phyloP scores from a whole-genome alignment of 2,329 filamentous ascomycete species.

The Ceratocystis diversiconidia region DNA sequence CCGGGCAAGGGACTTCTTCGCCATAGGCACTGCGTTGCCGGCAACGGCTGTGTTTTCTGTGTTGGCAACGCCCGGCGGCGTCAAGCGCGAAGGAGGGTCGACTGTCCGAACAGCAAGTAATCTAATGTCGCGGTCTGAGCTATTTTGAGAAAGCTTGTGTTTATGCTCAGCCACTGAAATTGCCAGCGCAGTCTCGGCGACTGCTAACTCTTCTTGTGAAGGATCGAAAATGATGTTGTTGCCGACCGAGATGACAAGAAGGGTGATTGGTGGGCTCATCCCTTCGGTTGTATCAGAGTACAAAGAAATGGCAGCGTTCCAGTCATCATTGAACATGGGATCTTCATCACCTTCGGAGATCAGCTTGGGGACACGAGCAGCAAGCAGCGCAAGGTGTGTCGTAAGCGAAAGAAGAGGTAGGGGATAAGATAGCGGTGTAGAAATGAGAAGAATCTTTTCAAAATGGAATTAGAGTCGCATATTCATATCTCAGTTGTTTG shows the following conservation, averaged over 20 bases:
- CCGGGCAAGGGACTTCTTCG: conserved; percentile 30
- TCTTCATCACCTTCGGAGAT: conserved; percentile 90
- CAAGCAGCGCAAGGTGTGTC: conserved; percentile 81
- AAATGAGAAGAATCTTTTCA: conserved; percentile 71
- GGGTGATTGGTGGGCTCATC: conserved; percentile 65
- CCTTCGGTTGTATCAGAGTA: conserved; percentile 40
- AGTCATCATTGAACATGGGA: conserved; percentile 95
- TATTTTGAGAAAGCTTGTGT: conserved; percentile 21
- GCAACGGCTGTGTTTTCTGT: conserved; percentile 43
- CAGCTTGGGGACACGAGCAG: conserved; percentile 68
- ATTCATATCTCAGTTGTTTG: neutral
- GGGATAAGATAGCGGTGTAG: conserved; percentile 83
- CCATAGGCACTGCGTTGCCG: conserved; percentile 24
- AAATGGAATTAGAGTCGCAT: conserved; percentile 16
- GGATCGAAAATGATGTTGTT: conserved; percentile 91
- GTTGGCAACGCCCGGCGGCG: conserved; percentile 55
- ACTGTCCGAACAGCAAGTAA: conserved; percentile 58
- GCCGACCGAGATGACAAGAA: conserved; percentile 76
- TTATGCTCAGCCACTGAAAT: conserved; percentile 54
- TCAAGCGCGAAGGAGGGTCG: conserved; percentile 59
- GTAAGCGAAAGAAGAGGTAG: conserved; percentile 85
- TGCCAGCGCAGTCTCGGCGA: conserved; percentile 78
- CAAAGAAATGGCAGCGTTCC: conserved; percentile 67
- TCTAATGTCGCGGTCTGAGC: conserved; percentile 38
- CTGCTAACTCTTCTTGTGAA: conserved; percentile 76